These are phyloP conservation scores for Daedaleopsis sinensis DNA, from an alignment of 768 basidiomycete species.

Conservation along the genomic window DNA sequence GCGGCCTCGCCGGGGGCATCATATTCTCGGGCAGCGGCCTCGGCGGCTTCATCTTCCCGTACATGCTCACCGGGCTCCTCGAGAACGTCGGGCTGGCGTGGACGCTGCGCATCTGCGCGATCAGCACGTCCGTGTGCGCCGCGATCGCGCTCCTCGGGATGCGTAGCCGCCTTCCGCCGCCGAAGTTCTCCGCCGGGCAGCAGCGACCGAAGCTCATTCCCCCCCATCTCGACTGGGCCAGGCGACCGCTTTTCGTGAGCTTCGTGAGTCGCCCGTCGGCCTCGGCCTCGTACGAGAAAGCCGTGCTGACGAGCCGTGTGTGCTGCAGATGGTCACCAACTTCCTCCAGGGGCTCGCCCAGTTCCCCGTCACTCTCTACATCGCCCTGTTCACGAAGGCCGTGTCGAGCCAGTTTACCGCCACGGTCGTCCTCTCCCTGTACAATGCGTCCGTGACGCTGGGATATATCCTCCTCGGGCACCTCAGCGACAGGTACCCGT, in stretches of 20 bases:
- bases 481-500: constrained; percentile 23
- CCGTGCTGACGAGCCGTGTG: too few species aligned
- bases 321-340: constrained; percentile 13
- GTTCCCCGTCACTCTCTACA: constrained; percentile 28
- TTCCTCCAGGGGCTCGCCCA: constrained; percentile 26
- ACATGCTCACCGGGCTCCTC: constrained; percentile 21
- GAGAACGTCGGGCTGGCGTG: constrained; percentile 19
- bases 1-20: constrained; percentile 22
- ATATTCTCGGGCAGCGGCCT: constrained; percentile 24
- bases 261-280: constrained; percentile 1
- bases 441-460: constrained; percentile 23
- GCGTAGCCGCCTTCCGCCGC: constrained; percentile 18
- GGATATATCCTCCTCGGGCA: constrained; percentile 23
- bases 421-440: constrained; percentile 22
- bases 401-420: constrained; percentile 21
- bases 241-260: constrained; percentile 15
- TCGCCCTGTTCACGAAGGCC: constrained; percentile 18
- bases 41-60: constrained; percentile 25
- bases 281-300: not conserved
- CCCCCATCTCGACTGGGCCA: constrained; percentile 13
- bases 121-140: constrained; percentile 11
- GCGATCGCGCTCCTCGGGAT: constrained; percentile 18
- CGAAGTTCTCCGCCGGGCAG: constrained; percentile 6
- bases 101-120: constrained; percentile 23
- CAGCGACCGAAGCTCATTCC: constrained; percentile 16